These are phyloP conservation scores for Glonium stellatum DNA, from an alignment of 495 filamentous ascomycete species.

Conservation along the genomic window DNA sequence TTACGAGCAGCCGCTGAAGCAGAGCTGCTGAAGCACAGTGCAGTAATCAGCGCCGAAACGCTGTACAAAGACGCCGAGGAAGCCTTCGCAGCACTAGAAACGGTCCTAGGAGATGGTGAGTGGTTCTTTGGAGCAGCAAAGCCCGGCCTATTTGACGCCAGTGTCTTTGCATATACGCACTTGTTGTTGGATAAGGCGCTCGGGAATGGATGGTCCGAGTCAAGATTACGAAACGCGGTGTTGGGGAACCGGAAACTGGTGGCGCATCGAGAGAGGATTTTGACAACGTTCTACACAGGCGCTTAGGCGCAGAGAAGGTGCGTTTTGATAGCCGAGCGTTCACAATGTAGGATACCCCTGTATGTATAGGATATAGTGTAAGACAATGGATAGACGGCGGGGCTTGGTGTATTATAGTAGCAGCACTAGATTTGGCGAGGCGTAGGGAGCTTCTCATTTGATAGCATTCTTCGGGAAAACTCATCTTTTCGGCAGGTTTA, in stretches of 20 bases:
- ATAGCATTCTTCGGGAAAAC: background rate
- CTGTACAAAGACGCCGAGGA: slow-evolving; percentile 62
- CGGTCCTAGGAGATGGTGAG: slow-evolving; percentile 54
- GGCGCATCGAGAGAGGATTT: slow-evolving; percentile 47
- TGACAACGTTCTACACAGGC: slow-evolving; percentile 8
- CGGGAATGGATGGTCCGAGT: slow-evolving; percentile 44
- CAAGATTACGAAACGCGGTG: slow-evolving; percentile 29
- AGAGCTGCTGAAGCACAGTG: slow-evolving; percentile 61
- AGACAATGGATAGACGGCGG: background rate
- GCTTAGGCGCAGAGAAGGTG: background rate
- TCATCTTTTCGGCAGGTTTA: background rate
- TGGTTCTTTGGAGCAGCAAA: slow-evolving; percentile 60
- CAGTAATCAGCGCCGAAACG: slow-evolving; percentile 52
- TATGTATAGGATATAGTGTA: background rate
- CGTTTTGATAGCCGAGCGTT: background rate
- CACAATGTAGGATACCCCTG: background rate
- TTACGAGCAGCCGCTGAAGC: slow-evolving; percentile 62
- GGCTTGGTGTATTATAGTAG: slow-evolving; percentile 2
- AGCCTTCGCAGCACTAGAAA: slow-evolving; percentile 69
- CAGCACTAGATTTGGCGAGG: background rate
- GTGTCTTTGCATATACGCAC: slow-evolving; percentile 86
- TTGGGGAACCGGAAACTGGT: slow-evolving; percentile 43
- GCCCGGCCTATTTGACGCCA: slow-evolving; percentile 77
- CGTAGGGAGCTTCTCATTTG: slow-evolving; percentile 2
- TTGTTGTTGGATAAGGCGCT: slow-evolving; percentile 58